These are phyloP conservation scores for Ogataea hybrid DNA, from an alignment of 1,139 yeast species.

Conservation along the genomic window DNA sequence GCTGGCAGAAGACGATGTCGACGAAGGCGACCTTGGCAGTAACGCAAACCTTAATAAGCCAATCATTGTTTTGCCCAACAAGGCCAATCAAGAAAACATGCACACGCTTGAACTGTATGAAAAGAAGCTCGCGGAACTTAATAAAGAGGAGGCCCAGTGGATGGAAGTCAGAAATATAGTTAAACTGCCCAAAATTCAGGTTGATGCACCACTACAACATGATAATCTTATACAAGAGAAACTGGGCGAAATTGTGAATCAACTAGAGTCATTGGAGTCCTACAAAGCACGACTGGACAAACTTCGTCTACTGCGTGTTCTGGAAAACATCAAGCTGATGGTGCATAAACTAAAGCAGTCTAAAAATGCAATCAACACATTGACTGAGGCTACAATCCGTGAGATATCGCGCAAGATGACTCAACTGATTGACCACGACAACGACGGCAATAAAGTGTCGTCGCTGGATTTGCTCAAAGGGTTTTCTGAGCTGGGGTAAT, in stretches of 20 bases:
- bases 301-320: conserved; percentile 10
- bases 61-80: conserved; percentile 48
- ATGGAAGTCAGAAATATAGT: conserved; percentile 22
- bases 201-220: conserved; percentile 1
- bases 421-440: conserved; percentile 27
- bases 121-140: conserved; percentile 42
- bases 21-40: conserved; percentile 14
- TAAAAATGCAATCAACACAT: conserved; percentile 22
- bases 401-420: conserved; percentile 27
- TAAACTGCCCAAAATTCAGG: conserved; percentile 7
- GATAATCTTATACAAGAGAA: conserved; percentile 7
- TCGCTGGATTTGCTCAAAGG: conserved; percentile 28
- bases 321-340: conserved; percentile 20
- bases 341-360: conserved; percentile 26
- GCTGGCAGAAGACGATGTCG: conserved; percentile 36
- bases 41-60: conserved; percentile 31
- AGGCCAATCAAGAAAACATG: conserved; percentile 51
- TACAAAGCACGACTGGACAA: conserved; percentile 11
- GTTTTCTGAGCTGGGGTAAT: conserved; percentile 15
- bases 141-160: conserved; percentile 52
- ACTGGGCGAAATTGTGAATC: conserved; percentile 11
- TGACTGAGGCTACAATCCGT: conserved; percentile 23
- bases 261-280: conserved; percentile 7
- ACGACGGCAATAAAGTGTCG: conserved; percentile 27
- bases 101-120: conserved; percentile 46